phyloP scores from a whole-genome alignment of 306 rosid species.

The Cicer judaicum region DNA sequence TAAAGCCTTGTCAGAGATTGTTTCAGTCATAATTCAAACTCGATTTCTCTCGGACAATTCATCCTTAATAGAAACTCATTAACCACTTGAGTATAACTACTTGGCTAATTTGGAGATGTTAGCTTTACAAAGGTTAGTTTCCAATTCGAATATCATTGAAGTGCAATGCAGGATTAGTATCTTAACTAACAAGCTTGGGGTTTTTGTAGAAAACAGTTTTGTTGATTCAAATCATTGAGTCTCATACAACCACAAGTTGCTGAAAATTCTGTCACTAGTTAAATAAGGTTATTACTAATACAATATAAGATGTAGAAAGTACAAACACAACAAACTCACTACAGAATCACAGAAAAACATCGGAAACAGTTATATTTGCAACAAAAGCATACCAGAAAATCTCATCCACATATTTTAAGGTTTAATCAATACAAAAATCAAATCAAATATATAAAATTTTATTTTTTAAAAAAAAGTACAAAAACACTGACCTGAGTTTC shows the following conservation, averaged over 20 bases:
- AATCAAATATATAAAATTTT: not conserved
- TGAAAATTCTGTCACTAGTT: not conserved
- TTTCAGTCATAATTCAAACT: too few species aligned
- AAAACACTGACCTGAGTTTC: conserved; percentile 64
- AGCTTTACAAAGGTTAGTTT: not conserved
- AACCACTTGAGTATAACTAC: too few species aligned
- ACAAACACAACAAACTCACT: not conserved
- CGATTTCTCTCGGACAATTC: too few species aligned
- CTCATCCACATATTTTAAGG: not conserved
- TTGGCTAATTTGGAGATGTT: not conserved
- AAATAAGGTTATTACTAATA: not conserved
- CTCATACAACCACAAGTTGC: not conserved
- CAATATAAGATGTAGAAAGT: not conserved
- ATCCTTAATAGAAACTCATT: too few species aligned
- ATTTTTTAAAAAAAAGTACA: not conserved
- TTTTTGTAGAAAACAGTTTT: not conserved
- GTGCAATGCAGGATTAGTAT: not conserved
- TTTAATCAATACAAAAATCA: not conserved
- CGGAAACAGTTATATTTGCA: not conserved
- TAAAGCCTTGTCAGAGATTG: too few species aligned
- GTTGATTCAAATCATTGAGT: not conserved
- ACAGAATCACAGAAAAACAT: not conserved
- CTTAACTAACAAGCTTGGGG: not conserved
- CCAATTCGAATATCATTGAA: not conserved
- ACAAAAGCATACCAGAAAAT: not conserved